phyloP scores from a whole-genome alignment of 768 basidiomycete species.

The Mycena venus region DNA sequence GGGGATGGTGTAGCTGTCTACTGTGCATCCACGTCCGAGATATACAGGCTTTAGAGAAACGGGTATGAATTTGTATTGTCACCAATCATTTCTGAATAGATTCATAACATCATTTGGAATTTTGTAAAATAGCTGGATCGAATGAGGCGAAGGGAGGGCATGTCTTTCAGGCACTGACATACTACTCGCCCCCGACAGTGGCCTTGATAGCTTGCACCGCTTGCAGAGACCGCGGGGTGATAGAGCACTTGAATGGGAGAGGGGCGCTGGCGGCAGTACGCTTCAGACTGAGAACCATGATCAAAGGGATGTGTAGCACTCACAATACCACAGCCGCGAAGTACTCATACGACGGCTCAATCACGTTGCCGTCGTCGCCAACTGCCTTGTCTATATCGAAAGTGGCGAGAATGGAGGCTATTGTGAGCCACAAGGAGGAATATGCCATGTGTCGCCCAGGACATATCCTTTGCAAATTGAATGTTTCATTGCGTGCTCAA shows the following conservation, averaged over 20 bases:
- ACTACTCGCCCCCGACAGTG: background rate
- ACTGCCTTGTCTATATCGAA: slow-evolving; percentile 54
- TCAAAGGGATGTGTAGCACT: background rate
- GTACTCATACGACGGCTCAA: slow-evolving; percentile 42
- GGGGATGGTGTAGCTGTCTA: too few relatives aligned
- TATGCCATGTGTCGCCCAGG: slow-evolving; percentile 44
- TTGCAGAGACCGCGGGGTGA: background rate
- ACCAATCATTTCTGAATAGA: too few relatives aligned
- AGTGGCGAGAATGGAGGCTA: slow-evolving; percentile 50
- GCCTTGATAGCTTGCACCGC: background rate
- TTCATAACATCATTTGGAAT: too few relatives aligned
- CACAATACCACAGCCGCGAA: background rate
- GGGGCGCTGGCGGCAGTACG: background rate
- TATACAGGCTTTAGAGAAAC: too few relatives aligned
- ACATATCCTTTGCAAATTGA: slow-evolving; percentile 31
- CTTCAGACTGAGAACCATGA: too few relatives aligned
- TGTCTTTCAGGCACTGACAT: too few relatives aligned
- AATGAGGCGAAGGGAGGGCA: too few relatives aligned
- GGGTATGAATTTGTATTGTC: too few relatives aligned
- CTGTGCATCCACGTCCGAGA: too few relatives aligned
- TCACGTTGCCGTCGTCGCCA: slow-evolving; percentile 49
- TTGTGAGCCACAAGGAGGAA: slow-evolving; percentile 51
- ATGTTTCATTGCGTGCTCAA: too few relatives aligned
- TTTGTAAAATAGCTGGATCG: too few relatives aligned
- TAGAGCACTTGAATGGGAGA: background rate